phyloP scores from a whole-genome alignment of 345 rosid genomes.

The Arabis hirsuta region DNA sequence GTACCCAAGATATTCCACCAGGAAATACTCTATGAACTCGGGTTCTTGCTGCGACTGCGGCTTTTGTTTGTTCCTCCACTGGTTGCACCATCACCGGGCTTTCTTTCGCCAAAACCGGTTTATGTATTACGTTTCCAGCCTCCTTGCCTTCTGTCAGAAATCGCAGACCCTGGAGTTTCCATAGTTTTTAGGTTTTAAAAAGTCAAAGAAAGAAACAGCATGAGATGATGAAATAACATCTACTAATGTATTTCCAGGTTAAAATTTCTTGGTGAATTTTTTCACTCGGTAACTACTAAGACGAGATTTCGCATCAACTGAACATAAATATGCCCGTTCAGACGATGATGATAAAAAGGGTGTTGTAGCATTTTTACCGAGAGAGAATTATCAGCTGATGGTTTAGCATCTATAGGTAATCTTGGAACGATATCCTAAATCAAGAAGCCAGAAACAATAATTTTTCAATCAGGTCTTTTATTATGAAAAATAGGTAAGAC shows the following conservation, averaged over 20 bases:
- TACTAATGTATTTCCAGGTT: not conserved
- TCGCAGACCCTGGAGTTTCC: constrained; percentile 72
- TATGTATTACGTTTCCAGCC: constrained; percentile 39
- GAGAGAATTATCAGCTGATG: constrained; percentile 49
- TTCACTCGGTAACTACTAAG: constrained; percentile 1
- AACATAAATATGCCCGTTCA: not conserved
- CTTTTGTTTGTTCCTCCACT: constrained; percentile 35
- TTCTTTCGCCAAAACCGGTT: constrained; percentile 40
- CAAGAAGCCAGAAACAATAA: constrained; percentile 29
- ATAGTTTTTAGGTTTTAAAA: constrained; percentile 27
- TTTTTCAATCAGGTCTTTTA: constrained; percentile 19
- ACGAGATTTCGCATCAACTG: not conserved
- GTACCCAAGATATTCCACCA: constrained; percentile 67
- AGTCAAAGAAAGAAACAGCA: not conserved
- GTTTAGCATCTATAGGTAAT: constrained; percentile 52
- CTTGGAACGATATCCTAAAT: constrained; percentile 59
- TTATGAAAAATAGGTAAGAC: not conserved
- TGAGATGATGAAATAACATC: constrained; percentile 5
- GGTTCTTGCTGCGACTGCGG: constrained; percentile 29
- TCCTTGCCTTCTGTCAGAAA: constrained; percentile 62
- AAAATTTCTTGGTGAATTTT: not conserved
- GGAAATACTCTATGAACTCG: constrained; percentile 75
- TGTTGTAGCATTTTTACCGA: constrained; percentile 27
- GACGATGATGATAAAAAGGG: not conserved
- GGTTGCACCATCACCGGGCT: constrained; percentile 33